A percentile compares a stretch with the other conserved stretches of the same genome.
These are phyloP conservation scores for Anthoceros angustus DNA, from an alignment of 225 moss, liverwort and hornwort genomes.

Conservation along the genomic window DNA sequence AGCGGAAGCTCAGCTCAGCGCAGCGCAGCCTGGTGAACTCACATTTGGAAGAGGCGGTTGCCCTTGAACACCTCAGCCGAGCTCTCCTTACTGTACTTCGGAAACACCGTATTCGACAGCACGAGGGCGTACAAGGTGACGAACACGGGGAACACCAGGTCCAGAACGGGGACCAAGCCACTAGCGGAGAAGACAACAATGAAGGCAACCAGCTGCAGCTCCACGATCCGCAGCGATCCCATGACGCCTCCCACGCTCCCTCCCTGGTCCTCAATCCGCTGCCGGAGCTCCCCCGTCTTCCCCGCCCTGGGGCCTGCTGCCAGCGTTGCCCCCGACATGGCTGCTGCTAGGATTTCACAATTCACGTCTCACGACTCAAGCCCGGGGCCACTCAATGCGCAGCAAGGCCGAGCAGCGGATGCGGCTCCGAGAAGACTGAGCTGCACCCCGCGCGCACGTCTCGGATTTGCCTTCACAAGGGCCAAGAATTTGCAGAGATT, in stretches of 20 bases:
- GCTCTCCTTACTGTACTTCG: conserved; percentile 25
- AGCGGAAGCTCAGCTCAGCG: not conserved
- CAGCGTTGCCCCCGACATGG: conserved; percentile 76
- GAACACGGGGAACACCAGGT: conserved; percentile 48
- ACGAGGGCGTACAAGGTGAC: conserved; percentile 33
- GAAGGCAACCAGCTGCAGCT: conserved; percentile 81
- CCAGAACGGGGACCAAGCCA: conserved; percentile 59
- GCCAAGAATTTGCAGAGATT: too few relatives aligned
- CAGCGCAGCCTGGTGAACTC: not conserved
- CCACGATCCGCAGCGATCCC: conserved; percentile 76
- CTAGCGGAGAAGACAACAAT: conserved; percentile 81
- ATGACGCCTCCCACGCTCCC: conserved; percentile 55
- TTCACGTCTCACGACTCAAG: not conserved
- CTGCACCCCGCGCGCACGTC: too few relatives aligned
- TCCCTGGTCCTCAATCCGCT: conserved; percentile 11
- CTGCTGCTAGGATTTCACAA: not conserved
- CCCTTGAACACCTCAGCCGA: conserved; percentile 53
- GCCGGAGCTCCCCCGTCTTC: conserved; percentile 6
- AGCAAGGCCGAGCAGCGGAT: too few relatives aligned
- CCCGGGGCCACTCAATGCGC: too few relatives aligned
- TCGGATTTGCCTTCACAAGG: too few relatives aligned
- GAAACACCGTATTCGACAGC: conserved; percentile 42
- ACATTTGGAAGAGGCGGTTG: conserved; percentile 51
- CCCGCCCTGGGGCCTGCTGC: conserved; percentile 45
- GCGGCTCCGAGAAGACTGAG: too few relatives aligned